Percentiles rank a stretch among this genome's conserved stretches.
Conservation (phyloP, 352 stramenopile genomes). For the Globisporangium nunn region DNA sequence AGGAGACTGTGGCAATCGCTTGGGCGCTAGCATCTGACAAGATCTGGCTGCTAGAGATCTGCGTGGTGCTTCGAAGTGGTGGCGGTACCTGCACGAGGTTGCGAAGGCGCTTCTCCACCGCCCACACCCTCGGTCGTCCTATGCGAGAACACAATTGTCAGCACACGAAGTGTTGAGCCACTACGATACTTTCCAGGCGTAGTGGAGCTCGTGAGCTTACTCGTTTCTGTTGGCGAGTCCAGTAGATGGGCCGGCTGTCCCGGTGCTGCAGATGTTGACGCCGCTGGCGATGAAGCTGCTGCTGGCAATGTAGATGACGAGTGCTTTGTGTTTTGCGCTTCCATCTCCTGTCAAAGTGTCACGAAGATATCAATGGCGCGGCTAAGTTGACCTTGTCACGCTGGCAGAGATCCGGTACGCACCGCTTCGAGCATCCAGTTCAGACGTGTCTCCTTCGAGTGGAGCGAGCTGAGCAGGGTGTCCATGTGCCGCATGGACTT, state of each 20-base stretch:
- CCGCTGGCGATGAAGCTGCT: background rate
- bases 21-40: background rate
- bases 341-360: constrained; percentile 36
- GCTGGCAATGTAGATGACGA: background rate
- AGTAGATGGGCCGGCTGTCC: no score
- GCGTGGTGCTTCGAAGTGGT: constrained; percentile 20
- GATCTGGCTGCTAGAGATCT: background rate
- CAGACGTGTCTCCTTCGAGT: constrained; percentile 50
- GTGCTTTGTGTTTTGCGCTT: constrained; percentile 48
- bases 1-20: constrained; percentile 3
- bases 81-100: constrained; percentile 34
- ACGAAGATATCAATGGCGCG: background rate
- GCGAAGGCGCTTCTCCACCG: constrained; percentile 44
- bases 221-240: no score
- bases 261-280: no score
- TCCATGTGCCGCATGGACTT: constrained; percentile 24
- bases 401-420: background rate
- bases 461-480: constrained; percentile 37
- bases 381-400: no score
- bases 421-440: constrained; percentile 74
- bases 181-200: no score
- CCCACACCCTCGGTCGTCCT: constrained; percentile 32
- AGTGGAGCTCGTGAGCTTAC: no score
- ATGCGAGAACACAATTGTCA: background rate
- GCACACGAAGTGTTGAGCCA: background rate